Base-by-base conservation (phyloP, 148 eudicot species). In the Drosera capensis region DNA sequence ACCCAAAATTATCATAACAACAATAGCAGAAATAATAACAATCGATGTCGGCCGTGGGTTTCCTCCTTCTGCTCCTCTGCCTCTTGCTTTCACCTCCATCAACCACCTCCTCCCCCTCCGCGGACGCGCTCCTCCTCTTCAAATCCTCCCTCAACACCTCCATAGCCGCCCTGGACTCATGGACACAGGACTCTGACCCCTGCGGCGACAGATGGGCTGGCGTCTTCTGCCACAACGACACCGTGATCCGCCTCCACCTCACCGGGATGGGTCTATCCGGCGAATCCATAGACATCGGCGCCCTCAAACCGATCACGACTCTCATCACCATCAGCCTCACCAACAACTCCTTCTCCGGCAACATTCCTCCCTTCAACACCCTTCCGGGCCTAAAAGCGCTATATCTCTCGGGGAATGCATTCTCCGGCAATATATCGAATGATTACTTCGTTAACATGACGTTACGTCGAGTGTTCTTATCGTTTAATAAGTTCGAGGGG, bases 191-290 rank as follows among this genome's bases (percentile, higher is more conserved):
- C 15, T 60, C 79, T 3, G 43, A 64, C 12, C 88, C 82, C 1
- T 79, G 88, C 39, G 37, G 55, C 20, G 57, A 42, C 14, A 40
- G 34, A 31, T 79, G 82, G 88, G 63, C 23, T 18, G 82, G 79
- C 1, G 43, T 79, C 1, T 56, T 51, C 13, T 79, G 88, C 30
- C 14, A 20, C 7, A 24, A 55, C 9, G 63, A 58, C n/a, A 1
- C 28, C 1, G 47, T 80, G 22, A 51, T 40, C 8, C 61, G 67
- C 8, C 13, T 80, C 6, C 56, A 58, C 41, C 74, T 80, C 9
- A 37, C 35, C 23, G 46, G 52, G 8, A 43, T 59, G 59, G 62
- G 64, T 5, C 68, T 79, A 38, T 54, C 73, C 0, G 82, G 72
- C 1, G 13, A n/a, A n/a, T n/a, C 43, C 1, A 20, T 73, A n/a